Base-by-base conservation (phyloP, 2,329 filamentous ascomycete genomes). In the Raffaelea albimanens region DNA sequence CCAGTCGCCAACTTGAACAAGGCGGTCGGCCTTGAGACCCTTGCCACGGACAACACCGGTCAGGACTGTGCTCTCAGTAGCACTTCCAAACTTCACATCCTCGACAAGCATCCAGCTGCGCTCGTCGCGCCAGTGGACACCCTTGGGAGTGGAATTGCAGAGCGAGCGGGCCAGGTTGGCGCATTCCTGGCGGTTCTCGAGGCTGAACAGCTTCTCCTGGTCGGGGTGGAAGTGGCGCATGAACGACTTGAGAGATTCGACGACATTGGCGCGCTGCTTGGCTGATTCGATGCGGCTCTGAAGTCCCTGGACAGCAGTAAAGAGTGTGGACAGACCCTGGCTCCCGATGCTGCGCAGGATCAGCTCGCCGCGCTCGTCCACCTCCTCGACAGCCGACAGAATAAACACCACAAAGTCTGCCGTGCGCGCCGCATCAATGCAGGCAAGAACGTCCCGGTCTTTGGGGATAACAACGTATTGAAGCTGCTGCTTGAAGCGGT, bases 71-170 rank as follows among this genome's bases (percentile, higher is more conserved):
- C 73, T 72, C 8, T 38, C 34, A 1, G 34, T 38, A 1, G 45
- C 45, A 19, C 43, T 33, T 11, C 39, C 31, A 75, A 89, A 95
- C 56, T 78, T 68, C 46, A 95, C 72, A 23, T 90, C 78, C 55
- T 98, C 93, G 4, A 91, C 80, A 49, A 95, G 69, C 83, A 98
- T 87, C 87, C 93, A 98, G 58, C 89, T 95, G 56, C 93, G 78
- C 55, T 95, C 88, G 45, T 98, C 93, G 57, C 93, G 80, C 93
- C 93, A 98, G 53, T 83, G 73, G n/a, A 98, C 79, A 1, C 93
- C 93, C 68, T 95, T 97, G 11, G 93, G 91, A 40, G 85, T 89
- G 33, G 85, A 88, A 54, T 83, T 95, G 72, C 93, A 98, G 16
- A 98, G 70, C 23, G 89, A 91, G 45, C 94, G 80, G 65, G 97